Conservation (phyloP, 176 grass and related monocot species). For the Phoenix dactylifera region DNA sequence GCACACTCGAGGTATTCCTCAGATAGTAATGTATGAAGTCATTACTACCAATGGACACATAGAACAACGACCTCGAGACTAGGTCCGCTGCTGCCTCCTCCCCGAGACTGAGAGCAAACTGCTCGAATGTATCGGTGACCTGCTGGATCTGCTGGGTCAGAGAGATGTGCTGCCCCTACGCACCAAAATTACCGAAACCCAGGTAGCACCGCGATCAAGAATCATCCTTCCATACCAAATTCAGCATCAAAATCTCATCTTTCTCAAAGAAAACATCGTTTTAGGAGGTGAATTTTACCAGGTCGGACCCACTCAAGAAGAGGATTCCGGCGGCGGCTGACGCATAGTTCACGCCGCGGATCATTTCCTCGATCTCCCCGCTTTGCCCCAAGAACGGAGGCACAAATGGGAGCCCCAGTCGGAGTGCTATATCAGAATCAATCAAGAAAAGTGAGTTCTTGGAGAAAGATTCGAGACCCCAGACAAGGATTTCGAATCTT, state of each 20-base stretch:
- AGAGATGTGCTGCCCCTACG: slow-evolving; percentile 61
- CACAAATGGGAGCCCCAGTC: slow-evolving; percentile 60
- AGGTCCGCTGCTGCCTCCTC: slow-evolving; percentile 39
- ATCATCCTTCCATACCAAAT: not conserved
- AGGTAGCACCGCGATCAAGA: too few relatives aligned
- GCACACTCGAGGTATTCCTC: slow-evolving; percentile 44
- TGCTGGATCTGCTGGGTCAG: slow-evolving; percentile 69
- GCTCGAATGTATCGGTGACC: slow-evolving; percentile 52
- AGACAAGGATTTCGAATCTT: too few relatives aligned
- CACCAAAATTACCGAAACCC: not conserved
- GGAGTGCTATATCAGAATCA: slow-evolving; percentile 30
- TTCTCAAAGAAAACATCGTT: not conserved
- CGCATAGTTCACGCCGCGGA: slow-evolving; percentile 30
- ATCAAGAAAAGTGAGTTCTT: not conserved
- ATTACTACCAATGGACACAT: slow-evolving; percentile 65
- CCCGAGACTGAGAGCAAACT: slow-evolving; percentile 50
- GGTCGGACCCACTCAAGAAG: slow-evolving; percentile 57
- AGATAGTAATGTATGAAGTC: slow-evolving; percentile 83
- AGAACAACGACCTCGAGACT: slow-evolving; percentile 55
- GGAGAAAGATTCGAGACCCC: not conserved
- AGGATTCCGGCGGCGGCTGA: slow-evolving; percentile 57
- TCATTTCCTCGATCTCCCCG: slow-evolving; percentile 30
- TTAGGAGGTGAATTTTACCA: slow-evolving; percentile 23
- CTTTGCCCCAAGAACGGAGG: slow-evolving; percentile 50
- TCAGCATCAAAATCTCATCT: not conserved